Percentiles rank a stretch among this genome's conserved stretches.
These are phyloP conservation scores for Rhypophila decipiens DNA, from an alignment of 495 filamentous ascomycete genomes.

Conservation along the genomic window DNA sequence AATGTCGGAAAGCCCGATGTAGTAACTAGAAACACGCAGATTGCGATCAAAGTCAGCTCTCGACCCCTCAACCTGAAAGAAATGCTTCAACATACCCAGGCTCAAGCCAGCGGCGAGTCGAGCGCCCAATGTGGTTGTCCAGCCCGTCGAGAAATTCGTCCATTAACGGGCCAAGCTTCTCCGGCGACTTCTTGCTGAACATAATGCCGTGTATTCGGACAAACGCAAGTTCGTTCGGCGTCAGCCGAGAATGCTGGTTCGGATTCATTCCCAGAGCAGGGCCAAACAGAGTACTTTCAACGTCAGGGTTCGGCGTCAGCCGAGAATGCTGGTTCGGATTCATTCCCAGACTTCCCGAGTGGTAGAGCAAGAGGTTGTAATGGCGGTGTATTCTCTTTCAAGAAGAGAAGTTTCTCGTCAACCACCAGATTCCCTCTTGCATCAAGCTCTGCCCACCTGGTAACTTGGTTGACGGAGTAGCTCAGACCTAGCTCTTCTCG, in stretches of 20 bases:
- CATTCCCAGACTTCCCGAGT: no score
- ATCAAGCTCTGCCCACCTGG: no score
- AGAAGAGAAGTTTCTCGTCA: no score
- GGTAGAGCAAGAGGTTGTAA: no score
- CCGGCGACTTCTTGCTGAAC: conserved; percentile 48
- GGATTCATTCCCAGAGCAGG: conserved; percentile 47
- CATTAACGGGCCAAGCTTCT: conserved; percentile 41
- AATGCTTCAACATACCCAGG: conserved; percentile 44
- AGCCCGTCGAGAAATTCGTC: conserved; percentile 48
- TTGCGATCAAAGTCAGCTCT: conserved; percentile 28
- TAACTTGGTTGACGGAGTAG: no score
- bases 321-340: conserved; percentile 13
- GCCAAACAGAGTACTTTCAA: conserved; percentile 66
- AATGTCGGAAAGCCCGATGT: conserved; percentile 45
- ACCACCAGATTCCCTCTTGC: no score
- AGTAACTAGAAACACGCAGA: conserved; percentile 38
- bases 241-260: conserved; percentile 8
- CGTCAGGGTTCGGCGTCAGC: conserved; percentile 12
- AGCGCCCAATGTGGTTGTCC: conserved; percentile 52
- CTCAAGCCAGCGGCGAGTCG: conserved; percentile 56
- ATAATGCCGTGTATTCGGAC: conserved; percentile 58
- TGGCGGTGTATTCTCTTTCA: no score
- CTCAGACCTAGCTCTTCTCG: no score
- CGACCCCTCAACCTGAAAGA: no score
- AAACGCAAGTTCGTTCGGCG: conserved; percentile 42